These are phyloP conservation scores for Grigorovia humatica DNA, from an alignment of 805 yeast genomes.

Conservation along the genomic window DNA sequence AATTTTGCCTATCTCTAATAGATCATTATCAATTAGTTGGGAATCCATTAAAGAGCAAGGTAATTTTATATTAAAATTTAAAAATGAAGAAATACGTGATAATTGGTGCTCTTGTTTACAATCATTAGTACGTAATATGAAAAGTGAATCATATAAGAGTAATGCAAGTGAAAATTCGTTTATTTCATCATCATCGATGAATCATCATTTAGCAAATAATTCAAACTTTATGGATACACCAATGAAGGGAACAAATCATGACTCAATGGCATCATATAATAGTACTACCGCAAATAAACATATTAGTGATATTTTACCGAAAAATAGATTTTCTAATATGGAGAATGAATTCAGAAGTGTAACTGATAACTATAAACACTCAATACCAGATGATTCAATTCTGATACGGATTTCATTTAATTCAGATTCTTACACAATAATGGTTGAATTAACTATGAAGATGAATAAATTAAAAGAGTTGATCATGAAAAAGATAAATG, in stretches of 20 bases:
- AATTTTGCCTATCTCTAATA: slow-evolving; percentile 38
- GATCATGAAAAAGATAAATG: slow-evolving; percentile 48
- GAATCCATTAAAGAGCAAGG: slow-evolving; percentile 83
- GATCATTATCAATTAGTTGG: slow-evolving; percentile 62
- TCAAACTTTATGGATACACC: background rate
- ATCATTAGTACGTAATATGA: slow-evolving; percentile 21
- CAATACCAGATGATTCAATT: slow-evolving; percentile 31
- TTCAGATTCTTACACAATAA: slow-evolving; percentile 49
- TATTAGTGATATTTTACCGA: slow-evolving; percentile 24
- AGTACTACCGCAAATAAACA: slow-evolving; percentile 17
- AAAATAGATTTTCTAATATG: slow-evolving; percentile 10
- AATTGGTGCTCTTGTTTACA: slow-evolving; percentile 73
- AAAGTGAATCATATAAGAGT: slow-evolving; percentile 27
- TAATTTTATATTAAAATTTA: slow-evolving; percentile 68
- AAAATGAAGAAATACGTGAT: slow-evolving; percentile 69
- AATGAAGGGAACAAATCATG: slow-evolving; percentile 10
- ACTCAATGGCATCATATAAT: slow-evolving; percentile 20
- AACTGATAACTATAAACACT: slow-evolving; percentile 31
- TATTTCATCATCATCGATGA: slow-evolving; percentile 16
- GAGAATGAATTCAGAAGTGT: slow-evolving; percentile 31
- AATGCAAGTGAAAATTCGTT: slow-evolving; percentile 20
- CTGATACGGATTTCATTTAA: slow-evolving; percentile 34
- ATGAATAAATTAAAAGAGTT: slow-evolving; percentile 46
- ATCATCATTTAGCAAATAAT: background rate
- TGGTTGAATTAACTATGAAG: slow-evolving; percentile 44